Percentiles rank a stretch among this genome's conserved stretches.
Evolutionary conservation across 495 filamentous ascomycete species (phyloP).

Genomic region (Glonium stellatum): DNA sequence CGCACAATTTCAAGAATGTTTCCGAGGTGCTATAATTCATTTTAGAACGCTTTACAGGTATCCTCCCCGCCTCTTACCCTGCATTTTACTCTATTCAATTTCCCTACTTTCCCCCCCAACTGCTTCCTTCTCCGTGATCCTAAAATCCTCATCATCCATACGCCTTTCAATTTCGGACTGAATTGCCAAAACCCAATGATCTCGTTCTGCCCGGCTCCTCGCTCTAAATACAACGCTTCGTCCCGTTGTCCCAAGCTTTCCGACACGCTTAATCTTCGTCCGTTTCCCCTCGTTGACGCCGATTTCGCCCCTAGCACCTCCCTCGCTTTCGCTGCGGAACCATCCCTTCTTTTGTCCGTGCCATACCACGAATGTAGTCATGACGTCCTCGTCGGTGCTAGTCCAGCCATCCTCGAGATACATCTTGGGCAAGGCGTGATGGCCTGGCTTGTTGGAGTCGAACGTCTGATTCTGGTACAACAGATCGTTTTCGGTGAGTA

Average conservation of each 20-base stretch:
- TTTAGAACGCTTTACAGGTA: too few species aligned
- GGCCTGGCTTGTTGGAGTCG: conserved; percentile 59
- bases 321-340: conserved; percentile 49
- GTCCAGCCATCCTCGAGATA: conserved; percentile 63
- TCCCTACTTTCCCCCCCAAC: background rate
- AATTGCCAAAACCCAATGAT: conserved; percentile 69
- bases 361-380: conserved; percentile 69
- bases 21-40: too few species aligned
- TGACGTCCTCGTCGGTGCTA: conserved; percentile 61
- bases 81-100: too few species aligned
- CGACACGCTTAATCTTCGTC: conserved; percentile 36
- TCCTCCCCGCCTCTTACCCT: too few species aligned
- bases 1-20: too few species aligned
- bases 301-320: conserved; percentile 19
- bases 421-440: conserved; percentile 56
- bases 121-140: conserved; percentile 42
- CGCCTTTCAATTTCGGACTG: conserved; percentile 66
- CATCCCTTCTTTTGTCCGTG: conserved; percentile 53
- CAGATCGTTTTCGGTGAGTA: conserved; percentile 60
- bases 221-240: conserved; percentile 66
- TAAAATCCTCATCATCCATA: conserved; percentile 54
- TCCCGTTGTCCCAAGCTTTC: conserved; percentile 52
- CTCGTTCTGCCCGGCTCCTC: conserved; percentile 62
- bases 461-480: conserved; percentile 65
- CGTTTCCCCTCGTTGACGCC: conserved; percentile 29